These are phyloP conservation scores for Solanum aculeatissimum DNA, from an alignment of 305 asterid genomes.

Conservation along the genomic window DNA sequence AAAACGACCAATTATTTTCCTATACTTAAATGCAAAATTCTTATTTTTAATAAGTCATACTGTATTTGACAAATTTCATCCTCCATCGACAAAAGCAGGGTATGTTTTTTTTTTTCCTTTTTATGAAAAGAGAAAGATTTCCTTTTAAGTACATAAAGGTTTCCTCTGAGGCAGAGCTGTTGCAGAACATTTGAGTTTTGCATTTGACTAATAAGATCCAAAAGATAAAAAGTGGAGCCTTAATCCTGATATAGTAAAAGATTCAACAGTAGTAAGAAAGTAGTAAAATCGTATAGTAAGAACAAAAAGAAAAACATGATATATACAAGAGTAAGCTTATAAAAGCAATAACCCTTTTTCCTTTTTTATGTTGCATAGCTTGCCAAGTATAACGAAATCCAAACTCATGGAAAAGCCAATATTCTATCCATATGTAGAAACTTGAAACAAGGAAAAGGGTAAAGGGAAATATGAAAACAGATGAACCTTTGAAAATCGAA, in stretches of 20 bases:
- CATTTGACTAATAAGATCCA: not conserved
- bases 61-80: not conserved
- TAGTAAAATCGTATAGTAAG: not conserved
- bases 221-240: not conserved
- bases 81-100: not conserved
- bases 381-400: not conserved
- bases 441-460: not conserved
- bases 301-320: not conserved
- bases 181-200: not conserved
- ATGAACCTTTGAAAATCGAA: not conserved
- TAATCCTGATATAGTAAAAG: not conserved
- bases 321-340: not conserved
- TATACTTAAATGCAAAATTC: not conserved
- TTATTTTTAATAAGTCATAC: not conserved
- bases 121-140: not conserved
- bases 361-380: not conserved
- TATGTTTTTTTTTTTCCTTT: not conserved
- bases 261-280: not conserved
- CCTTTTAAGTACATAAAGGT: not conserved
- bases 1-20: not conserved
- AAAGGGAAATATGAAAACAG: not conserved
- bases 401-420: not conserved
- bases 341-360: not conserved
- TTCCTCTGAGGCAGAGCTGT: not conserved
- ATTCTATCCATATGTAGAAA: not conserved